Conservation (phyloP, 2,329 filamentous ascomycete species). For the Penicillium sp. region DNA sequence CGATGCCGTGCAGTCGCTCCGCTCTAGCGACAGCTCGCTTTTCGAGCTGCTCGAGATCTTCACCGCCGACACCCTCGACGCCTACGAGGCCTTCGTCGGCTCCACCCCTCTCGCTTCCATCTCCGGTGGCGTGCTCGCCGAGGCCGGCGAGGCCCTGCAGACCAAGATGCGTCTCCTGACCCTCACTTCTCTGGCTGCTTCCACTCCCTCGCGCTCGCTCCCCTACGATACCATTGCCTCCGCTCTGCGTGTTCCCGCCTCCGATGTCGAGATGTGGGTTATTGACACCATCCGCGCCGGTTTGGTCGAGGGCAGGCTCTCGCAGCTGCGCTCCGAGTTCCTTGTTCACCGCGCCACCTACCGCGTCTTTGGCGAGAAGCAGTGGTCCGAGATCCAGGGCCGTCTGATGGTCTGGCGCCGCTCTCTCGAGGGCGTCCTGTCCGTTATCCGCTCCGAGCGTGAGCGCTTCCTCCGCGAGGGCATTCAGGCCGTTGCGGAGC, state of each 20-base stretch:
- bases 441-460: conserved; percentile 74
- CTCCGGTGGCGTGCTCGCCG: conserved; percentile 77
- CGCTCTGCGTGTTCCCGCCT: conserved; percentile 72
- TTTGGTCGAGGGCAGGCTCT: conserved; percentile 92
- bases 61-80: conserved; percentile 86
- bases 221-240: conserved; percentile 80
- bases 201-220: conserved; percentile 76
- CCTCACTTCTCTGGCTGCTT: conserved; percentile 80
- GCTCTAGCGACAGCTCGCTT: conserved; percentile 75
- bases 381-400: conserved; percentile 92
- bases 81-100: conserved; percentile 91
- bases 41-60: conserved; percentile 95
- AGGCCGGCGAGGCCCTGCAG: conserved; percentile 70
- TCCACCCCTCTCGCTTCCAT: conserved; percentile 50
- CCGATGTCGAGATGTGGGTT: conserved; percentile 96
- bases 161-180: conserved; percentile 96
- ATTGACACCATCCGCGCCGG: conserved; percentile 96
- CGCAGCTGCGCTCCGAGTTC: conserved; percentile 87
- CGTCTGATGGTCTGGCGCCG: conserved; percentile 86
- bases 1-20: conserved; percentile 77
- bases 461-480: conserved; percentile 67
- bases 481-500: conserved; percentile 53
- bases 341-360: conserved; percentile 94
- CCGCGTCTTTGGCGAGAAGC: conserved; percentile 94
- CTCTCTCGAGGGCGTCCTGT: conserved; percentile 71